Base-by-base conservation (phyloP, 225 moss, liverwort and hornwort genomes). In the Rhytidiadelphus loreus region DNA sequence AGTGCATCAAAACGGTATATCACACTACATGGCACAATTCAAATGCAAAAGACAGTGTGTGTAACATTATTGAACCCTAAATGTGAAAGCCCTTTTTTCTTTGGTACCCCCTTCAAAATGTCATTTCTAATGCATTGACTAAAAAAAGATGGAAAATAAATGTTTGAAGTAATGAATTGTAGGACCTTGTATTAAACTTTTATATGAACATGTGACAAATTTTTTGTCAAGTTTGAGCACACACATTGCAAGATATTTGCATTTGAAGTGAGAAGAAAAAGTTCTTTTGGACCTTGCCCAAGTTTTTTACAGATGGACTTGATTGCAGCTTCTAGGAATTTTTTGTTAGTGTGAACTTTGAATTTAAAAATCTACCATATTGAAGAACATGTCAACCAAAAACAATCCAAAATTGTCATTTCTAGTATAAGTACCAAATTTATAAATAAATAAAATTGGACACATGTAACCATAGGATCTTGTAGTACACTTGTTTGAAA, bases 301-400 rank as follows among this genome's bases (percentile, higher is more conserved):
- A 69, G 13, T 41, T 41, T 70, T 41, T 70, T 3, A n/a, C n/a
- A 41, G 0, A 15, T 41, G 5, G 41, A 4, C 8, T 41, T 25
- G 1, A 70, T 1, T 0, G 2, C 23, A 0, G 0, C 41, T 70
- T 25, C 13, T 69, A 0, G 4, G 13, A 70, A 11, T 2, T 14
- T 25, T 68, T 70, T 39, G 37, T 14, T 14, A 25, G n/a, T n/a
- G n/a, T 14, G 2, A 41, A 41, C 25, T 24, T 70, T 14, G 70
- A 41, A 39, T 69, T n/a, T 13, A 13, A 23, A 6, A 70, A 1
- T 41, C 8, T 41, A 70, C 1, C 0, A 14, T 24, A 25, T 41
- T 39, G 12, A 39, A 69, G 39, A 23, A 13, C 24, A 13, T 39
- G 3, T 19, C 19, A 48, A n/a, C n/a, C n/a, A n/a, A n/a, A n/a